These are phyloP conservation scores for Prunus persica DNA, from an alignment of 306 rosid species.

Conservation along the genomic window DNA sequence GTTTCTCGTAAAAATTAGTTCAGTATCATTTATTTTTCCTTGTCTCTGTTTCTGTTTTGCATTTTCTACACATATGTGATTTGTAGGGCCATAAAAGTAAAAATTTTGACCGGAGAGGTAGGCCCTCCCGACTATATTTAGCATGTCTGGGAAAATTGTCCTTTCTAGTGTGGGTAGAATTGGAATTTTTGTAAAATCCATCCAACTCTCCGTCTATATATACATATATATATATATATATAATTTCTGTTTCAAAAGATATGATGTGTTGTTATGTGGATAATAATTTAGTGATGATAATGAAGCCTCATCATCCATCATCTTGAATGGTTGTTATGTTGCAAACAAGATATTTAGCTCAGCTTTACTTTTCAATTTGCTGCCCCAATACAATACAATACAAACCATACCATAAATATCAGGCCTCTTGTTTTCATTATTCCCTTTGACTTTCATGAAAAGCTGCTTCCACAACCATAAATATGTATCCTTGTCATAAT, in stretches of 20 bases:
- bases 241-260: neutral
- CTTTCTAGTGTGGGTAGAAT: slow-evolving; percentile 35
- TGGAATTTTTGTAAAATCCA: slow-evolving; percentile 46
- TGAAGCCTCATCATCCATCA: slow-evolving; percentile 6
- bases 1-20: neutral
- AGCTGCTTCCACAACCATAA: too few relatives aligned
- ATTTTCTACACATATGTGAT: slow-evolving; percentile 26
- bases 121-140: slow-evolving; percentile 66
- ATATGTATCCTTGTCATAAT: too few relatives aligned
- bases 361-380: neutral
- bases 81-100: slow-evolving; percentile 24
- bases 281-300: slow-evolving; percentile 27
- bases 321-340: neutral
- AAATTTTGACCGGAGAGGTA: slow-evolving; percentile 44
- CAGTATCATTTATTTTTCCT: slow-evolving; percentile 25
- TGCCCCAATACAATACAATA: too few relatives aligned
- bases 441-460: too few relatives aligned
- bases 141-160: slow-evolving; percentile 65
- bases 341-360: neutral
- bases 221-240: too few relatives aligned
- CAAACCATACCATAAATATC: too few relatives aligned
- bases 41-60: slow-evolving; percentile 23
- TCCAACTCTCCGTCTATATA: slow-evolving; percentile 26
- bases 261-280: slow-evolving; percentile 14
- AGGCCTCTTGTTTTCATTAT: too few relatives aligned